These are phyloP conservation scores for Paramecium caudatum DNA, from an alignment of 73 alveolate genomes.

Conservation along the genomic window DNA sequence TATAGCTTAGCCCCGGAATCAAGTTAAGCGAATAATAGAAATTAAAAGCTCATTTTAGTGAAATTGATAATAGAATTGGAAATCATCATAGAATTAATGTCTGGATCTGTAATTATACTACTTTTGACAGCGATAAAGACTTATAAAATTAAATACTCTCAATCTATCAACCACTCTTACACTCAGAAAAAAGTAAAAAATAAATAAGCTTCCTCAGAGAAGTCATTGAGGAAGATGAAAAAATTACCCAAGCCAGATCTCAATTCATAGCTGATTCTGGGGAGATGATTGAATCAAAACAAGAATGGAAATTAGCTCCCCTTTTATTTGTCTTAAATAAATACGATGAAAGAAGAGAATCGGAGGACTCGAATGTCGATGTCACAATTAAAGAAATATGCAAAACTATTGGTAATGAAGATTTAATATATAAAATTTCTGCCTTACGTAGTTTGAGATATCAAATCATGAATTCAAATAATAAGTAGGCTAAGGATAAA, in stretches of 20 bases:
- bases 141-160: not conserved
- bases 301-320: not conserved
- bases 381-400: not conserved
- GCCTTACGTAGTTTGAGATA: slow-evolving; percentile 43
- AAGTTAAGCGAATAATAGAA: not conserved
- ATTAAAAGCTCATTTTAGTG: not conserved
- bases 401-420: not conserved
- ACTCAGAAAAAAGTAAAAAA: not conserved
- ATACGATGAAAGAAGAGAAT: slow-evolving; percentile 42
- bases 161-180: not conserved
- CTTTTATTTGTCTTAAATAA: slow-evolving; percentile 19
- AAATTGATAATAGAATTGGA: not conserved
- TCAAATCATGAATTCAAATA: slow-evolving; percentile 13
- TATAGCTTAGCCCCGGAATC: slow-evolving; percentile 2
- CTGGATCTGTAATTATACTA: slow-evolving; percentile 61
- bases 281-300: not conserved
- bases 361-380: not conserved
- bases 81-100: slow-evolving; percentile 32
- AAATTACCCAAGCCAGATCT: not conserved
- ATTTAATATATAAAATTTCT: slow-evolving; percentile 10
- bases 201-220: not conserved
- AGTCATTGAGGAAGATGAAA: not conserved
- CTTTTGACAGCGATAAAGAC: slow-evolving; percentile 54
- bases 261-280: not conserved
- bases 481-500: slow-evolving; percentile 4